Base-by-base conservation (phyloP, 495 filamentous ascomycete species). In the Baudoinia panamericana region DNA sequence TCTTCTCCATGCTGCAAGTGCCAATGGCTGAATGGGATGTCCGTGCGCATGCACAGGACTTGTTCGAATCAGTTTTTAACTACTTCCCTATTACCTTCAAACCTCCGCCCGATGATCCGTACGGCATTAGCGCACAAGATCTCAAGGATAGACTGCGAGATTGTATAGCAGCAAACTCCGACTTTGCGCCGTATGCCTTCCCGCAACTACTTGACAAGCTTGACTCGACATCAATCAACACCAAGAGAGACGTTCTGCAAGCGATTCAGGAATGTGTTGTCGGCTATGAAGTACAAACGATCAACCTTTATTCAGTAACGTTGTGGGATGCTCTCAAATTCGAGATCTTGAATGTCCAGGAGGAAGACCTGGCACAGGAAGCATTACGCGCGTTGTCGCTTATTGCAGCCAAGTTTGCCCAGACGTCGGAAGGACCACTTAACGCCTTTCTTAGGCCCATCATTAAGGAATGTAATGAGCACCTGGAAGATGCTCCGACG, bases 81-180 rank as follows among this genome's bases (percentile, higher is more conserved):
- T 84, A 84, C 56, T 84, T 84, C 53, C 80, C 80, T 0, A 83
- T 84, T 39, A 82, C 80, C 0, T 84, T 83, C 56, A 67, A 71
- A 47, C 80, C 80, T 16, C 80, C 80, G 0, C 79, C 79, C 7
- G 76, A 80, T 41, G 80, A 84, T 51, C 78, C 80, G 4, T 83
- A 81, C 30, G 72, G 75, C 4, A 82, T 84, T 41, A 81, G 79
- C 20, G 69, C 80, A 4, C 77, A 84, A 55, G 72, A 84, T 45
- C 56, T 84, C 32, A 84, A 84, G 45, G 64, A 66, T 28, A 68
- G 80, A 16, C 58, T 84, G n/a, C 68, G 79, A 40, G 71, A 73
- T 29, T 84, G 80, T 50, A 77, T 84, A 45, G 63, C 78, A n/a
- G 70, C 78, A 11, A 79, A 72, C 3, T 59, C 61, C n/a, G 62